Evolutionary conservation across 208 protist species (phyloP).

Genomic region (Angomonas deanei): DNA sequence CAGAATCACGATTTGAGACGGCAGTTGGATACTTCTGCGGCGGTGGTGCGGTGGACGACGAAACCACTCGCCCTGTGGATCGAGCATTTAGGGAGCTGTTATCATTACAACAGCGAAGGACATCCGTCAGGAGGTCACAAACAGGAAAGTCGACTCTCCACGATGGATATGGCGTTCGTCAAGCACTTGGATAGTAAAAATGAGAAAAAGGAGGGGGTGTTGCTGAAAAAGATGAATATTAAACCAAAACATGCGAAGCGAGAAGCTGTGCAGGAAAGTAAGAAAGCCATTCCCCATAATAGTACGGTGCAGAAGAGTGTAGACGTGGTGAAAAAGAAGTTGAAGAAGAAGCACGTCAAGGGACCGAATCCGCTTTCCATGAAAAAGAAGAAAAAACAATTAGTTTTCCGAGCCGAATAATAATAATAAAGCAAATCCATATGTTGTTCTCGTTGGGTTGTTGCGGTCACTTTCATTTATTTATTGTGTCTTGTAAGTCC

Average conservation of each 20-base stretch:
- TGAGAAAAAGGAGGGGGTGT: not conserved
- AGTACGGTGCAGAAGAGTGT: too few species aligned
- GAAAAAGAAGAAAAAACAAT: slow-evolving; percentile 70
- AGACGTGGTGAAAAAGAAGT: not conserved
- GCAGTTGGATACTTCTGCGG: slow-evolving; percentile 29
- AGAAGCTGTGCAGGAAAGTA: not conserved
- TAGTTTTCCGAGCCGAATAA: slow-evolving; percentile 43
- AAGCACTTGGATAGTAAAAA: slow-evolving; percentile 22
- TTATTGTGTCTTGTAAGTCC: too few species aligned
- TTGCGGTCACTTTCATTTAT: not conserved
- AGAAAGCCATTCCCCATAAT: not conserved
- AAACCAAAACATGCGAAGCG: not conserved
- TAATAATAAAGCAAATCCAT: slow-evolving; percentile 6
- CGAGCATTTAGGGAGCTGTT: slow-evolving; percentile 47
- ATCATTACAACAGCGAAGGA: slow-evolving; percentile 24
- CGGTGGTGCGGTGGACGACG: slow-evolving; percentile 55
- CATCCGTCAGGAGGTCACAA: not conserved
- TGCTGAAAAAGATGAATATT: not conserved
- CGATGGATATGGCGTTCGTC: slow-evolving; percentile 57
- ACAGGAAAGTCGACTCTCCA: slow-evolving; percentile 16
- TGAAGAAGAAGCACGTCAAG: slow-evolving; percentile 12
- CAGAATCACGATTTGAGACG: slow-evolving; percentile 75
- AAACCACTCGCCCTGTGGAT: slow-evolving; percentile 65
- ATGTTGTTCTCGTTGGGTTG: not conserved
- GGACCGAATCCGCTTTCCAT: slow-evolving; percentile 75